Base-by-base conservation (phyloP, 371 early-diverging fungal genomes). In the Mortierella sp. region DNA sequence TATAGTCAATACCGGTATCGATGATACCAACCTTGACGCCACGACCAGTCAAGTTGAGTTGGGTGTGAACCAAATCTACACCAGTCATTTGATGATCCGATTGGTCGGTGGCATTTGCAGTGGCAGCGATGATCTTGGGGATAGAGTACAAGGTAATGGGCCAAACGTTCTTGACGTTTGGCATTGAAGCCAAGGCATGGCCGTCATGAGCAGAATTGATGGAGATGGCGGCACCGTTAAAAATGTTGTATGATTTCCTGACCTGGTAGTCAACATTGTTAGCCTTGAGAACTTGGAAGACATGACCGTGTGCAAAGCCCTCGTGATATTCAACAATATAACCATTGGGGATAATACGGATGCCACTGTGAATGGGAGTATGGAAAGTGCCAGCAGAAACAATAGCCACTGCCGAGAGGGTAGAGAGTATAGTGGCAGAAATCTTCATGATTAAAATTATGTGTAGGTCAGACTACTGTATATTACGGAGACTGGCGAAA, bases 21-120 rank as follows among this genome's bases (percentile, higher is more conserved):
- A 93, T 83, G 47, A 94, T 80, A 56, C 91, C 93, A 60, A 94
- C 90, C 65, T 87, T 88, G 77, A 93, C 74, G 15, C 92, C 90
- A 43, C 82, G 84, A 37, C 93, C 93, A 28, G 85, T 87, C 47
- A 86, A 35, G 2, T 87, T 86, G 23, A 84, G 69, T 29, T 86
- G 73, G 2, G 75, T 17, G 42, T 87, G 88, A 10, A 87, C 86
- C 17, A 71, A 51, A 64, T 85, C 83, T 4, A 92, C 90, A 35
- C 93, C 93, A 5, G 93, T 89, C 85, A 89, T 84, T 22, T 72
- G 68, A 72, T 92, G 92, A 4, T 82, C 71, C 7, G 69, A 67
- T 2, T 60, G 62, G 32, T 62, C 64, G 0, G 67, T 47, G 34
- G 60, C 23, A 2, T 66, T 69, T 7, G 9, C n/a, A 15, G 22